Percentiles rank a stretch among this genome's conserved stretches.
Conservation (phyloP, 306 rosid species). For the Neltuma alba region DNA sequence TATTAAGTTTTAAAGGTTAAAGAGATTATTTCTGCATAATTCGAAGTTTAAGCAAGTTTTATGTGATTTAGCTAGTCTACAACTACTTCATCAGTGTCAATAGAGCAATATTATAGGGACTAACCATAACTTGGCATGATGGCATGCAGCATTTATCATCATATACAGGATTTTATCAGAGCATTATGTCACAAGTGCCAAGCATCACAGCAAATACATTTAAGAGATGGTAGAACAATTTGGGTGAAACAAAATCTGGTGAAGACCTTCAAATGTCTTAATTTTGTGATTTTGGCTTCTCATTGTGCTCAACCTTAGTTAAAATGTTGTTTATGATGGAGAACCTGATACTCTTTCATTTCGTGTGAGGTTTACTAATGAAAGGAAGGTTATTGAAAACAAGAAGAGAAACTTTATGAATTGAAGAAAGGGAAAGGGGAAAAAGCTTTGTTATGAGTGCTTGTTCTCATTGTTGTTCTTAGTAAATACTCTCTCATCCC, state of each 20-base stretch:
- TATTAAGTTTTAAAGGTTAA: no score
- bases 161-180: slow-evolving; percentile 57
- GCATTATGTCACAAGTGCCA: slow-evolving; percentile 49
- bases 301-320: neutral
- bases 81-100: no score
- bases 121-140: slow-evolving; percentile 36
- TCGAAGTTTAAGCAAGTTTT: no score
- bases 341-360: slow-evolving; percentile 17
- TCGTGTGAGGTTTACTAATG: neutral
- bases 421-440: neutral
- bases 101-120: neutral
- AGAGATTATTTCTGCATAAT: no score
- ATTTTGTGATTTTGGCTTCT: neutral
- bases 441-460: neutral
- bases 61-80: no score
- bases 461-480: neutral
- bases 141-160: slow-evolving; percentile 91
- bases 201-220: slow-evolving; percentile 46
- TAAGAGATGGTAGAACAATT: slow-evolving; percentile 32
- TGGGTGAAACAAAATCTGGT: slow-evolving; percentile 38
- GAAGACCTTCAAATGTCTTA: slow-evolving; percentile 36
- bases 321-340: slow-evolving; percentile 23
- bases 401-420: neutral
- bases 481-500: no score
- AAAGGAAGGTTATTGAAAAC: neutral